phyloP scores from a whole-genome alignment of 768 basidiomycete species.

The Mycena galopus region DNA sequence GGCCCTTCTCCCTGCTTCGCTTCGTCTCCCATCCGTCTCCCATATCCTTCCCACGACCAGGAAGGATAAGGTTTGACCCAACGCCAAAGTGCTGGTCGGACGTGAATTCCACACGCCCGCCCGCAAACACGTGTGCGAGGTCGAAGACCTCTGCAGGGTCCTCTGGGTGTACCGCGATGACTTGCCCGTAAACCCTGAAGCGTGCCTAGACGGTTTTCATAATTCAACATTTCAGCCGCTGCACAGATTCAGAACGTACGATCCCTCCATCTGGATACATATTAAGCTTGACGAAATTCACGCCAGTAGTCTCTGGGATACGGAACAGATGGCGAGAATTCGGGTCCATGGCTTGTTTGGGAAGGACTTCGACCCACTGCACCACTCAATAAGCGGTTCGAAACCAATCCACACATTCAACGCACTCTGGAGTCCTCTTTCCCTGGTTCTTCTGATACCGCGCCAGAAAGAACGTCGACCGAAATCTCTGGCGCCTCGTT shows the following conservation, averaged over 20 bases:
- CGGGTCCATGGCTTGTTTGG: conserved; percentile 83
- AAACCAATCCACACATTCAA: conserved; percentile 4
- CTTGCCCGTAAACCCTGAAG: conserved; percentile 91
- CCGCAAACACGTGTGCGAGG: conserved; percentile 91
- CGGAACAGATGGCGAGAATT: conserved; percentile 91
- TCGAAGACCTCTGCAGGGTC: conserved; percentile 71
- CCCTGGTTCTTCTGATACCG: conserved; percentile 57
- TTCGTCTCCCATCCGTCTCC: conserved; percentile 99
- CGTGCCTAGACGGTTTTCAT: conserved; percentile 71
- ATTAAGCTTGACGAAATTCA: conserved; percentile 89
- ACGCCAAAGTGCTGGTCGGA: conserved; percentile 97
- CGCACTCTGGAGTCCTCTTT: conserved; percentile 68
- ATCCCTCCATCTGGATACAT: conserved; percentile 99
- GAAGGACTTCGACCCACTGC: conserved; percentile 88
- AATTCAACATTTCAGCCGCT: conserved; percentile 4
- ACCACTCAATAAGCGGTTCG: background rate
- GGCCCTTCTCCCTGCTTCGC: conserved; percentile 81
- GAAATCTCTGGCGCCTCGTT: conserved; percentile 91
- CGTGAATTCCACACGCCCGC: conserved; percentile 84
- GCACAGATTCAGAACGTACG: conserved; percentile 62
- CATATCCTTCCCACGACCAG: conserved; percentile 95
- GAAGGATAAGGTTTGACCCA: conserved; percentile 91
- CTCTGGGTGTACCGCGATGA: conserved; percentile 72
- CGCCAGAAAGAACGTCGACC: conserved; percentile 69
- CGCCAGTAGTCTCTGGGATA: conserved; percentile 62